Base-by-base conservation (phyloP, 2,329 filamentous ascomycete genomes). In the Macroventuria anomochaeta region DNA sequence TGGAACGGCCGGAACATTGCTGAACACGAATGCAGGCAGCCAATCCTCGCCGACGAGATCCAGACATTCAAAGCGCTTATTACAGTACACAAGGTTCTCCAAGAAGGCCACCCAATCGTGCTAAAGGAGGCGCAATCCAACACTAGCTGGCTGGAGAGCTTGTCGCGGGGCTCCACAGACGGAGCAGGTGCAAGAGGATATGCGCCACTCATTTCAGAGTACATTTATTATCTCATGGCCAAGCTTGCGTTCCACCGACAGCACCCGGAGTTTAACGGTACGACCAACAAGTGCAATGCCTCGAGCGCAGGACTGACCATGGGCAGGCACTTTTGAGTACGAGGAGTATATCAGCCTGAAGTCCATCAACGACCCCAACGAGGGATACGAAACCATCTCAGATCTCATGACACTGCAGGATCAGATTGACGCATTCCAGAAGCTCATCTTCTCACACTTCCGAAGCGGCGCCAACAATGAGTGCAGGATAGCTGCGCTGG, bases 31-130 rank as follows among this genome's bases (percentile, higher is more conserved):
- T 12, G 12, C 57, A 96, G 91, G 69, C 93, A 97, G 79, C 95
- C 95, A n/a, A 92, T 99, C 71, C 85, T 97, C 62, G 93, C 95
- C 76, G 95, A 99, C 74, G 95, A 99, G 80, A 88, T 99, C 32
- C 95, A 99, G 80, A 97, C 95, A 3, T 99, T 97, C 84, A 99
- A 99, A 76, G 93, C 95, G 40, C 84, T 99, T 57, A 97, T 97
- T 70, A 97, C 92, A 18, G 86, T 97, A 62, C 95, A 99, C 80
- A 97, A 97, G 76, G 93, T 99, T 46, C 83, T 99, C 15, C 95
- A 99, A 73, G 95, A 99, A 76, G 95, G 95, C 13, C 95, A 99
- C 70, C 93, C 95, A 0, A 83, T 90, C 50, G 90, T 90, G 2
- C 79, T 99, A 28, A 88, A 88, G 69, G 95, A 99, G 76, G 95